Evolutionary conservation across 345 rosid species (phyloP).

Genomic region (Euphorbia tirucalli): DNA sequence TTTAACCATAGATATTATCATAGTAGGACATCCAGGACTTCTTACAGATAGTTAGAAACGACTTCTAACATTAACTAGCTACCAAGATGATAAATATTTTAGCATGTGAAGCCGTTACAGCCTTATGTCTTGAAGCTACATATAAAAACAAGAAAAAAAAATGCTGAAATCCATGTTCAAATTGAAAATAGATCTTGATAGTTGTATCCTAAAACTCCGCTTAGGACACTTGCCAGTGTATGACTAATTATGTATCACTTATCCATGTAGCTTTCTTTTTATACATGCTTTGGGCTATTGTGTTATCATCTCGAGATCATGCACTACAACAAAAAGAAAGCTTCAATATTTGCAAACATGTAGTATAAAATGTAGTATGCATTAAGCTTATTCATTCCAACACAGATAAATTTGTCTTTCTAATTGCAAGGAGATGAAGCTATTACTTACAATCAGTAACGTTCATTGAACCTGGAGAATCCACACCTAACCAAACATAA

Average conservation of each 20-base stretch:
- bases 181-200: background rate
- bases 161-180: background rate
- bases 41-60: background rate
- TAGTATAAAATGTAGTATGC: background rate
- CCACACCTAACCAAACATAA: conserved; percentile 93
- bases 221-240: background rate
- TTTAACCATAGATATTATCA: background rate
- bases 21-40: background rate
- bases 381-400: background rate
- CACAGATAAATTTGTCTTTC: background rate
- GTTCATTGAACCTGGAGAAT: conserved; percentile 78
- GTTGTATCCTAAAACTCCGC: background rate
- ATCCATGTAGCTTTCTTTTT: background rate
- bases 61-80: background rate
- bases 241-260: background rate
- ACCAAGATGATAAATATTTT: background rate
- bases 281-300: background rate
- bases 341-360: background rate
- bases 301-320: background rate
- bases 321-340: background rate
- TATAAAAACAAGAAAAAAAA: background rate
- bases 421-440: conserved; percentile 19
- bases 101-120: background rate
- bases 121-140: background rate
- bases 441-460: conserved; percentile 79